Evolutionary conservation across 2,329 filamentous ascomycete genomes (phyloP), one percentile per base, ranked within the genome.

Genomic region (Ceratocystis colombiana): DNA sequence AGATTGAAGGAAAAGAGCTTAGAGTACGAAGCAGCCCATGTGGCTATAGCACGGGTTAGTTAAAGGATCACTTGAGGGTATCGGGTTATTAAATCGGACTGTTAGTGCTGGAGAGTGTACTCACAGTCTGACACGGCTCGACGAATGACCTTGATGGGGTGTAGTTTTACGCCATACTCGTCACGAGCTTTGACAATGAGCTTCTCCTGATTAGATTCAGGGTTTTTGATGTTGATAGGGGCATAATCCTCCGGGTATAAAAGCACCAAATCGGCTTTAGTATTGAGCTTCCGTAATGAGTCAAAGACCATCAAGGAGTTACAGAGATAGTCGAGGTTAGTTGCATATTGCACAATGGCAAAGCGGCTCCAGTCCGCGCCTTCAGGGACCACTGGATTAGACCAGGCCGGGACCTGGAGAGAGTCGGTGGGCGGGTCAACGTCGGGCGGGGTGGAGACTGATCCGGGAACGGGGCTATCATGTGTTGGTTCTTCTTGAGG

Each of bases 1-100:
- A 88, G 83, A 67, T 85, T 85, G 72, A 88, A 89, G 1, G 85
- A 84, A 22, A 87, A 79, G 44, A 88, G 79, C 72, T 90, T 89
- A 25, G 85, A 86, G 70, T 84, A 84, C 2, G 82, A 84, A 44
- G 82, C 80, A 66, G 84, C 81, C 85, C 84, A 88, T 1, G 83
- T 84, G n/a, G 75, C 77, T 74, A n/a, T 68, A 3, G 68, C 22
- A n/a, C n/a, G 0, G 28, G 48, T 53, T 50, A 46, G 64, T n/a
- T 48, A 37, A 25, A 5, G 30, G 5, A 20, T 20, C 44, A 46
- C 61, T n/a, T 57, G 45, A 20, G 12, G 30, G 3, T 53, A 10
- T 37, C 33, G 33, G 33, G 10, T 10, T 37, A 10, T 37, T 37
- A 37, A 37, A 37, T 37, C 12, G 10, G 8, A 37, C 10, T 37